Base-by-base conservation (phyloP, 345 rosid genomes). In the Carallia pectinifolia region DNA sequence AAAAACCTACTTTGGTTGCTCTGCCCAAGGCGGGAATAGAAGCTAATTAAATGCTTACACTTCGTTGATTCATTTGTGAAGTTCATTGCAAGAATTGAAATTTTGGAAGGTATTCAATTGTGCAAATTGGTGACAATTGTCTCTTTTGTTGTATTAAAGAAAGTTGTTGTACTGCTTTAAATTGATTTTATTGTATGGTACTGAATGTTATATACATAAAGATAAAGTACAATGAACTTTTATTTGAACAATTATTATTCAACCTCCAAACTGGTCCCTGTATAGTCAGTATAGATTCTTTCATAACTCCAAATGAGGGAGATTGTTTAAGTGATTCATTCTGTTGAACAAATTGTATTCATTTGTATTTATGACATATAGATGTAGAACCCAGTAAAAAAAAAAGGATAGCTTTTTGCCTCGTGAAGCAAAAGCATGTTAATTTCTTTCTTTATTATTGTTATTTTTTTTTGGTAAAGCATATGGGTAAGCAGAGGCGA, bases 141-240 rank as follows among this genome's bases (percentile, higher is more conserved):
- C 23, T 23, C 23, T 23, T 23, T 23, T 23, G 23, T 23, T 16
- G 2, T 29, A 27, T 48, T 29, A 16, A 47, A 23, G 54, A 29
- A 61, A 61, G 65, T 61, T 61, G 65, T 60, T 60, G 48, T 13
- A 34, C 17, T n/a, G 27, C 65, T 61, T 61, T 33, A 23, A 61
- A 61, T 17, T 61, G 37, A 36, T 38, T 40, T 40, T 33, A 13
- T 17, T 30, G 4, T 38, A 61, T 34, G 19, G 9, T 37, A 8
- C 36, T 33, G 48, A 37, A 61, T 61, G 12, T 23, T 23, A 23
- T 23, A 8, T 17, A 37, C 18, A 16, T 4, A 61, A 34, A 61
- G 7, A 16, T 29, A 61, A 61, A 61, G 50, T 37, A 37, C 12
- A 38, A 48, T 61, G 50, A 37, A 37, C 65, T 36, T 61, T 61